phyloP scores from a whole-genome alignment of 2,329 filamentous ascomycete species.

The Fusarium torreyae region DNA sequence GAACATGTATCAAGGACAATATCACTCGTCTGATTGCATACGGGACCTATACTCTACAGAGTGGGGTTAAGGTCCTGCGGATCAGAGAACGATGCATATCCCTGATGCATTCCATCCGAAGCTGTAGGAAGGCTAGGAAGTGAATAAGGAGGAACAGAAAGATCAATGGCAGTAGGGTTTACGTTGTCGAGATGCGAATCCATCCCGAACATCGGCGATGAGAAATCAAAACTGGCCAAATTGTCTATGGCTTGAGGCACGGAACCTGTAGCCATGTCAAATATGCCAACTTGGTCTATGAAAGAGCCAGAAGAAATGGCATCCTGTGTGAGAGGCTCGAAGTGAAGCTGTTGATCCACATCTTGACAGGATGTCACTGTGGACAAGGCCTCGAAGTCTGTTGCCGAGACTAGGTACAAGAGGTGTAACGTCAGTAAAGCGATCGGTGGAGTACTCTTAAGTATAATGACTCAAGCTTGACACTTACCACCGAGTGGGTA shows the following conservation, averaged over 20 bases:
- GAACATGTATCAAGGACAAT: neutral
- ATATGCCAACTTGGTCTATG: conserved; percentile 5
- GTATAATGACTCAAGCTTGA: conserved; percentile 27
- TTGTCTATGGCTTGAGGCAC: neutral
- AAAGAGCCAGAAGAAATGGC: conserved; percentile 15
- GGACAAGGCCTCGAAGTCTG: conserved; percentile 23
- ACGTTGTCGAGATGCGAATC: neutral
- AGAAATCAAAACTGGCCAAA: neutral
- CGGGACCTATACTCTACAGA: conserved; percentile 39
- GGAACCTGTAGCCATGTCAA: neutral
- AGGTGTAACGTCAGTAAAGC: conserved; percentile 18
- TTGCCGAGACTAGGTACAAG: conserved; percentile 12
- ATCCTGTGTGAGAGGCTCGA: neutral
- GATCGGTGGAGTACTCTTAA: conserved; percentile 21
- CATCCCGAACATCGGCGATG: conserved; percentile 2
- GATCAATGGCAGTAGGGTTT: neutral
- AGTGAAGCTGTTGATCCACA: conserved; percentile 23
- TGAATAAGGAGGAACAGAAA: neutral
- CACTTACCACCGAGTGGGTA: conserved; percentile 34
- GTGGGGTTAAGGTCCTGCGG: conserved; percentile 3
- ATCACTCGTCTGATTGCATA: conserved; percentile 7
- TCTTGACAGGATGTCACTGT: conserved; percentile 10
- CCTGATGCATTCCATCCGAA: neutral
- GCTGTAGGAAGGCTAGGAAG: neutral
- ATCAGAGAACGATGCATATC: conserved; percentile 6